These are phyloP conservation scores for Auxenochlorella pyrenoidosa DNA, from an alignment of 139 green algal species.

Conservation along the genomic window DNA sequence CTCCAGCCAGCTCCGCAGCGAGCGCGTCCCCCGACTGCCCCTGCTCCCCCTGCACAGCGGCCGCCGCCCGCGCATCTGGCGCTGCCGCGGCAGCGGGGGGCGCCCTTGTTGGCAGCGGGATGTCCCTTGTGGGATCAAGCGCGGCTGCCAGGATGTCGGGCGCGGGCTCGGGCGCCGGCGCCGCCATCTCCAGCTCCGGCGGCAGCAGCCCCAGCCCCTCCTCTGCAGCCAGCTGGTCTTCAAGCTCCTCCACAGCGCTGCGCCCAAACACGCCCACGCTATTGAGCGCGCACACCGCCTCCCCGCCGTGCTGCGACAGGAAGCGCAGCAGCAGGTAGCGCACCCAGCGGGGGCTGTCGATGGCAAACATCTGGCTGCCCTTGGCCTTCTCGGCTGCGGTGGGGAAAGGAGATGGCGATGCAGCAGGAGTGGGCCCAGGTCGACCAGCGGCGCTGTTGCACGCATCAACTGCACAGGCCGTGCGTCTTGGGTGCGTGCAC, in stretches of 20 bases:
- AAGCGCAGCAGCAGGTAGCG: slow-evolving; percentile 85
- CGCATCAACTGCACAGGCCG: no score
- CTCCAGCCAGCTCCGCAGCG: background rate
- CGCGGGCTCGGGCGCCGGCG: background rate
- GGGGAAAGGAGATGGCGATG: no score
- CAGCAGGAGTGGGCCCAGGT: no score
- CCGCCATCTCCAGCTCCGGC: background rate
- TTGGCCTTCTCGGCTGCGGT: slow-evolving; percentile 65
- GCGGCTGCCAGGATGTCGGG: background rate
- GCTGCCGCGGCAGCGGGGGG: background rate
- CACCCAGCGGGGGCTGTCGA: slow-evolving; percentile 46
- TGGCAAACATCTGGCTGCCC: slow-evolving; percentile 75
- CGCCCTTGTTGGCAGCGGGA: background rate
- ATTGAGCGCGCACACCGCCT: slow-evolving; percentile 92
- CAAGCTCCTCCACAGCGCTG: slow-evolving; percentile 85
- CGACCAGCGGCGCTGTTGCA: no score
- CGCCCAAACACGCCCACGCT: slow-evolving; percentile 70
- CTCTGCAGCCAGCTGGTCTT: slow-evolving; percentile 66
- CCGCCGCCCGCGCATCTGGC: background rate
- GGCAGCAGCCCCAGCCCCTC: slow-evolving; percentile 17
- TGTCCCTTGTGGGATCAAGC: background rate
- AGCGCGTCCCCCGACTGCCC: background rate
- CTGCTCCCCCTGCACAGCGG: background rate
- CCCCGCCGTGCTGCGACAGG: slow-evolving; percentile 77
- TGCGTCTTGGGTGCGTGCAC: no score